These are phyloP conservation scores for Corynascus novoguineensis DNA, from an alignment of 495 filamentous ascomycete genomes.

Conservation along the genomic window DNA sequence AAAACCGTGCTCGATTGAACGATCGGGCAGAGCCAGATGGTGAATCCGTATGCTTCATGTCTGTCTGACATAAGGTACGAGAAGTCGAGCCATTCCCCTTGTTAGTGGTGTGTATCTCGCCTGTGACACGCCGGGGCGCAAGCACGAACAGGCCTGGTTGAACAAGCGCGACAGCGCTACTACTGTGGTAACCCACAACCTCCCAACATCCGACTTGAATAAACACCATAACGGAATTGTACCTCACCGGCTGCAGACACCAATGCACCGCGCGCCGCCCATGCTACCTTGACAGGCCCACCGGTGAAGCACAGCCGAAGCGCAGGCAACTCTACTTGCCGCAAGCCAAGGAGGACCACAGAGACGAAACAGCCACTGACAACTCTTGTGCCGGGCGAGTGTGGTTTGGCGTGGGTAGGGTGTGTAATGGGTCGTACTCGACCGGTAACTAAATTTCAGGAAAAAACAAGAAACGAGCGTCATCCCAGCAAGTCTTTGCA, in stretches of 20 bases:
- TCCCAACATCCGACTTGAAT: not conserved
- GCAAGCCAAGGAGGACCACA: not conserved
- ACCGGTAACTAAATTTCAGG: too few relatives aligned
- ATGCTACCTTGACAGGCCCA: not conserved
- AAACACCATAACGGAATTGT: not conserved
- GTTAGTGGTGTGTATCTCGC: too few relatives aligned
- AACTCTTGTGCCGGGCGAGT: too few relatives aligned
- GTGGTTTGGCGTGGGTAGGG: too few relatives aligned
- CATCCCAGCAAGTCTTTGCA: not conserved
- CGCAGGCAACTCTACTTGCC: not conserved
- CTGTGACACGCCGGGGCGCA: constrained; percentile 1
- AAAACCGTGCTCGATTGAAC: not conserved
- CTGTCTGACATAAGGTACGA: not conserved
- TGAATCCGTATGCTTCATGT: not conserved
- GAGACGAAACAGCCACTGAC: not conserved
- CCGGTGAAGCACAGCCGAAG: constrained; percentile 9
- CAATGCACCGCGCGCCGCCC: constrained; percentile 9
- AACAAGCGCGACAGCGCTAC: not conserved
- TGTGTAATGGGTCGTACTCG: too few relatives aligned
- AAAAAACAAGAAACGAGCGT: not conserved
- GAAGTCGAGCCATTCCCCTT: not conserved
- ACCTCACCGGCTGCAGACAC: constrained; percentile 12
- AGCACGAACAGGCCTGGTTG: not conserved
- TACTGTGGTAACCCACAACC: not conserved
- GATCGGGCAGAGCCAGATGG: not conserved